Base-by-base conservation (phyloP, 805 yeast genomes). In the Komagataella phaffii region DNA sequence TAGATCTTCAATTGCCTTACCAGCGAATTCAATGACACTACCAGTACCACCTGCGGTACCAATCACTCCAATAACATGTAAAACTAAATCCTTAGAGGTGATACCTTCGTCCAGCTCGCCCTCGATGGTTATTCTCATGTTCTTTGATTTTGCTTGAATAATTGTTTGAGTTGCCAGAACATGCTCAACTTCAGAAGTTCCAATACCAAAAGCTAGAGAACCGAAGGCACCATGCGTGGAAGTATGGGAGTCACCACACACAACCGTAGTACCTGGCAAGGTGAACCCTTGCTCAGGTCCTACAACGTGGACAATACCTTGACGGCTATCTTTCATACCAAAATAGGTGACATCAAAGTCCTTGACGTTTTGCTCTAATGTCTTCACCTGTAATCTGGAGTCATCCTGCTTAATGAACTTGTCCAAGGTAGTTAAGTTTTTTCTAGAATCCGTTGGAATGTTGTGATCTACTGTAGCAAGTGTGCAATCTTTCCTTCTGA, bases 1-100 rank as follows among this genome's bases (percentile, higher is more conserved):
- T 55, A 93, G 76, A 56, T 77, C 80, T 68, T 85, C 88, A 61
- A 93, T 90, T 53, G 98, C 97, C 59, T 83, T 80, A 67, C 99
- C 99, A 49, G 95, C 93, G 70, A 91, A 93, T 72, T 93, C 99
- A 66, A 93, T 87, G 53, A 93, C 99, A 61, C 81, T 75, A 51
- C 99, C 99, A 53, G 98, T 93, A 72, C 99, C 99, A 71, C 99
- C 99, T 55, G 99, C 99, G 58, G 99, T 93, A 71, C 99, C 99
- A 64, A 93, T 93, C 50, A 83, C 81, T 60, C 97, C 96, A 63
- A 93, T 93, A 47, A 93, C 93, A 66, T 93, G 98, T 54, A 93
- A 76, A 58, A 93, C 83, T 60, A 93, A 74, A 72, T 93, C 99
- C 76, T 93, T 93, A 48, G 98, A 93, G 17, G 99, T 91, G 68